Conservation (phyloP, 2,329 filamentous ascomycete genomes). For the Zymoseptoria brevis region DNA sequence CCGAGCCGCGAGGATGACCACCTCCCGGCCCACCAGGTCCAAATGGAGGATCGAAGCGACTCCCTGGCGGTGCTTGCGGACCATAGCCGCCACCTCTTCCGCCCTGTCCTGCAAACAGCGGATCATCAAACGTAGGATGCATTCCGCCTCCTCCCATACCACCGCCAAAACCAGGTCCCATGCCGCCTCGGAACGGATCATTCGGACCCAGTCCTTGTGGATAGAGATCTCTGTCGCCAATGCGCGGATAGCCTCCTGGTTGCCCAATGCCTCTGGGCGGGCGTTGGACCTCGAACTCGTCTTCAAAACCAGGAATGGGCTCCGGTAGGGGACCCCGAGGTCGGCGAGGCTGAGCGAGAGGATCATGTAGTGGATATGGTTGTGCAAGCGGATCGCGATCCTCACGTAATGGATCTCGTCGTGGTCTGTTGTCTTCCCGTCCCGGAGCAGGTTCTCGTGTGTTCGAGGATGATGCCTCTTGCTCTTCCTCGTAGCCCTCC, state of each 20-base stretch:
- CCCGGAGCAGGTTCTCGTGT: conserved; percentile 15
- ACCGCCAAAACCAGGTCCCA: conserved; percentile 48
- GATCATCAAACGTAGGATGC: conserved; percentile 93
- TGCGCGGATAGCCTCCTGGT: conserved; percentile 38
- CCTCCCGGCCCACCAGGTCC: conserved; percentile 55
- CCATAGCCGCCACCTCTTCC: conserved; percentile 48
- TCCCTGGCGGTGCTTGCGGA: conserved; percentile 72
- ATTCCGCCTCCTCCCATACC: conserved; percentile 62
- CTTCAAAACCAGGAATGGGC: conserved; percentile 82
- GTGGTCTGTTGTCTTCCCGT: conserved; percentile 27
- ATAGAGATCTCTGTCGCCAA: conserved; percentile 81
- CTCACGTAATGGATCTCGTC: conserved; percentile 44
- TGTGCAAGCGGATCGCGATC: conserved; percentile 53
- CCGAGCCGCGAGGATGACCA: conserved; percentile 39
- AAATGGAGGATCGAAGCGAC: conserved; percentile 84
- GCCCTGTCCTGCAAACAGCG: conserved; percentile 58
- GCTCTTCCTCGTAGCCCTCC: conserved; percentile 64
- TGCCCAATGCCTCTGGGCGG: conserved; percentile 46
- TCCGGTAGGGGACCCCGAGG: conserved; percentile 57
- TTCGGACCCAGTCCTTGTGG: conserved; percentile 77
- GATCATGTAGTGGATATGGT: conserved; percentile 53
- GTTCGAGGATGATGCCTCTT: conserved; percentile 11
- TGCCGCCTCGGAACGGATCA: conserved; percentile 66
- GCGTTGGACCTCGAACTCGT: conserved; percentile 76
- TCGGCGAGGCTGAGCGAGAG: conserved; percentile 46